These are phyloP conservation scores for Ustilago cynodontis DNA, from an alignment of 1,284 basidiomycete species.

Conservation along the genomic window DNA sequence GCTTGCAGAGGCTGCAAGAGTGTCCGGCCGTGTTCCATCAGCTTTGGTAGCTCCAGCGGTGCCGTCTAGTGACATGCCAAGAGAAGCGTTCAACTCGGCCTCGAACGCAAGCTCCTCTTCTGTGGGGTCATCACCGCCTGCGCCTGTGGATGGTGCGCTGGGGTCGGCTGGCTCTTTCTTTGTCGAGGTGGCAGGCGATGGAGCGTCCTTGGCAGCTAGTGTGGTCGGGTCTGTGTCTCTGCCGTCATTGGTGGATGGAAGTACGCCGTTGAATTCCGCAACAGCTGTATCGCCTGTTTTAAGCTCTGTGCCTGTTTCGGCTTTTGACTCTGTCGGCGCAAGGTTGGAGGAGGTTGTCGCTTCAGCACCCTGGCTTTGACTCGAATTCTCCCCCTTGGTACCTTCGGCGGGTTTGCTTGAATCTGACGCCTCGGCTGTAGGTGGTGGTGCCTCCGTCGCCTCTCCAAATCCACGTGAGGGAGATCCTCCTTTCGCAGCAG, in stretches of 20 bases:
- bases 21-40: constrained; percentile 22
- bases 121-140: constrained; percentile 37
- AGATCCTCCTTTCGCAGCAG: not conserved
- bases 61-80: constrained; percentile 44
- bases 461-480: not conserved
- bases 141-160: constrained; percentile 12
- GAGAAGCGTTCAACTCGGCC: constrained; percentile 53
- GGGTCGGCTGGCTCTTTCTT: constrained; percentile 2
- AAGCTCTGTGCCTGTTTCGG: not conserved
- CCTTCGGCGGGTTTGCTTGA: not conserved
- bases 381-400: not conserved
- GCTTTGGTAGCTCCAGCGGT: constrained; percentile 27
- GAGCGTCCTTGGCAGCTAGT: constrained; percentile 12
- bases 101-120: constrained; percentile 60
- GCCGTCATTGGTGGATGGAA: constrained; percentile 2
- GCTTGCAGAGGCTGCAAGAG: not conserved
- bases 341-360: not conserved
- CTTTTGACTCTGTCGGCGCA: not conserved
- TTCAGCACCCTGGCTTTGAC: not conserved
- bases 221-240: constrained; percentile 11
- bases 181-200: constrained; percentile 5
- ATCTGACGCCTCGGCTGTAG: not conserved
- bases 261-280: not conserved
- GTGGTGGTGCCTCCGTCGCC: not conserved
- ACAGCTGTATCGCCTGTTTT: not conserved